Evolutionary conservation across 148 eudicot genomes (phyloP).

Genomic region (Chenopodium berlandieri): DNA sequence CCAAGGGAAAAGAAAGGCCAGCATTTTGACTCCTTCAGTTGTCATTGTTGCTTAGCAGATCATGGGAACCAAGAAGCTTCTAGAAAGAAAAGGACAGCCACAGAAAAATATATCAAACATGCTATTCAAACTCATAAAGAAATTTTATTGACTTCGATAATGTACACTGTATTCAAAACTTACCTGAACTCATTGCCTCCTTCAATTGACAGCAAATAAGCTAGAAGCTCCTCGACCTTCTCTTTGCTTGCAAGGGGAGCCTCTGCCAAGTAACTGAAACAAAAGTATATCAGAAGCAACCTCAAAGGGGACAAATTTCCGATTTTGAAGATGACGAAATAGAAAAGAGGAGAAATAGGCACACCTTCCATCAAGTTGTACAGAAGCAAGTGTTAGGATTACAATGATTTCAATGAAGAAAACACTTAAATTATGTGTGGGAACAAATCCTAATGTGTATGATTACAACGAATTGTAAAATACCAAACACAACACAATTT

Average conservation of each 20-base stretch:
- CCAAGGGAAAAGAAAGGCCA: conserved; percentile 30
- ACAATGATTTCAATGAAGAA: too few relatives aligned
- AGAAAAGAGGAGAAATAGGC: conserved; percentile 7
- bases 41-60: conserved; percentile 84
- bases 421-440: too few relatives aligned
- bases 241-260: conserved; percentile 68
- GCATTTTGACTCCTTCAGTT: conserved; percentile 50
- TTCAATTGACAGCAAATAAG: conserved; percentile 73
- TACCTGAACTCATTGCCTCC: conserved; percentile 82
- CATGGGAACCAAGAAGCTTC: conserved; percentile 85
- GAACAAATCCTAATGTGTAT: too few relatives aligned
- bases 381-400: too few relatives aligned
- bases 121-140: neutral
- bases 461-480: too few relatives aligned
- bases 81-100: conserved; percentile 65
- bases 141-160: neutral
- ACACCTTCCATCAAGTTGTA: conserved; percentile 82
- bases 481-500: too few relatives aligned
- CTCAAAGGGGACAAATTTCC: neutral
- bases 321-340: neutral
- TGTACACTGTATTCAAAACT: neutral
- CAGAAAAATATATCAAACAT: conserved; percentile 16
- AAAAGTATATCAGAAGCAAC: conserved; percentile 14
- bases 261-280: conserved; percentile 86
- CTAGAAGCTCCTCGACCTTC: conserved; percentile 64